phyloP scores from a whole-genome alignment of 139 green algal genomes.

The Chlamydomonas sphaeroides region DNA sequence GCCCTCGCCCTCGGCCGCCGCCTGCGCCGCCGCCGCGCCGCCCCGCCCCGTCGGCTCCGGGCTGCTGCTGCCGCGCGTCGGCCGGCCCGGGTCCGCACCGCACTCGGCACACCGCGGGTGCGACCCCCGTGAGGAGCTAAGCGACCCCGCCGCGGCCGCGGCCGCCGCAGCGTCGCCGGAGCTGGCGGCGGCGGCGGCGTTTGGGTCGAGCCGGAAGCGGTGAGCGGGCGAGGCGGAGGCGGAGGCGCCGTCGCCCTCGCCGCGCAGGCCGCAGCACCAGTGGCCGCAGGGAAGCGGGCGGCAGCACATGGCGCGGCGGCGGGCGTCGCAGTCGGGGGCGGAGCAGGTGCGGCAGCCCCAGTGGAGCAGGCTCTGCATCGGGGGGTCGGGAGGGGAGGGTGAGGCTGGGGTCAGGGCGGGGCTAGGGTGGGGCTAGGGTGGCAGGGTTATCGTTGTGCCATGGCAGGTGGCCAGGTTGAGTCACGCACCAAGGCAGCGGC shows the following conservation, averaged over 20 bases:
- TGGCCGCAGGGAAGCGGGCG: conserved; percentile 33
- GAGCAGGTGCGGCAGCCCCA: conserved; percentile 27
- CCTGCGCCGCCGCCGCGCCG: no score
- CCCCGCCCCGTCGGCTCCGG: neutral
- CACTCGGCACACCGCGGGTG: conserved; percentile 35
- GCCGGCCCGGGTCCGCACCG: neutral
- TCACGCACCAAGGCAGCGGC: no score
- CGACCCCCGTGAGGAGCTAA: no score
- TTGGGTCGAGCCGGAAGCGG: no score
- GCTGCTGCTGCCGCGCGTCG: neutral
- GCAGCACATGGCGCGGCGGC: conserved; percentile 9
- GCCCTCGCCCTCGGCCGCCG: neutral
- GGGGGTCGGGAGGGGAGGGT: neutral
- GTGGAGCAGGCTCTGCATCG: conserved; percentile 22
- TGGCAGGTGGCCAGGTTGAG: no score
- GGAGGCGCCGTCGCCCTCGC: neutral
- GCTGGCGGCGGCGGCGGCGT: neutral
- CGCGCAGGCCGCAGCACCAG: conserved; percentile 33
- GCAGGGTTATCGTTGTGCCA: no score
- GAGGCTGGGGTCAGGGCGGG: no score
- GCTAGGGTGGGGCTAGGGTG: no score
- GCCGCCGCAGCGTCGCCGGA: no score
- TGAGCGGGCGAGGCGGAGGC: neutral
- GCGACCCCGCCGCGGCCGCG: no score
- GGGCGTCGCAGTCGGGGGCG: conserved; percentile 9